A percentile compares a stretch with the other conserved stretches of the same genome.
Evolutionary conservation across 2,329 filamentous ascomycete species (phyloP).

Genomic region (Colletotrichum brevisporum): DNA sequence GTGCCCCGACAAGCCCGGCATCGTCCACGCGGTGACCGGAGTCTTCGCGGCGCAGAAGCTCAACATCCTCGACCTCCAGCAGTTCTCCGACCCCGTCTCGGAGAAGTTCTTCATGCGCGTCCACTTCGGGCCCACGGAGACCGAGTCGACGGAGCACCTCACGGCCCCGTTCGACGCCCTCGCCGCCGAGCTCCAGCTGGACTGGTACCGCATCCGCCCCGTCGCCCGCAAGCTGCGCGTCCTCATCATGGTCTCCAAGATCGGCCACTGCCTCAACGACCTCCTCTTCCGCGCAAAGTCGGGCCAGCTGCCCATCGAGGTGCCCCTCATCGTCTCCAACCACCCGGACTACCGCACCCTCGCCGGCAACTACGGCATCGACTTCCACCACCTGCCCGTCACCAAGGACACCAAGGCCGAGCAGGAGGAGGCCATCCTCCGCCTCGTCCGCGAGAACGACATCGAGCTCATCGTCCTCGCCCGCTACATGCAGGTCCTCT

Average conservation of each 20-base stretch:
- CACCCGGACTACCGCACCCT: slow-evolving; percentile 80
- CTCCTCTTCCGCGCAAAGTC: slow-evolving; percentile 84
- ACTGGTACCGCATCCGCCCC: slow-evolving; percentile 76
- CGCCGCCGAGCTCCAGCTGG: slow-evolving; percentile 75
- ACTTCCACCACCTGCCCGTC: slow-evolving; percentile 86
- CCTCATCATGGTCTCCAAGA: slow-evolving; percentile 92
- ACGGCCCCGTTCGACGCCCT: slow-evolving; percentile 70
- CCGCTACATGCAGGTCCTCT: slow-evolving; percentile 90
- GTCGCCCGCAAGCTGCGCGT: slow-evolving; percentile 79
- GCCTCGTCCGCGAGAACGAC: slow-evolving; percentile 76
- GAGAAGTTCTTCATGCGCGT: slow-evolving; percentile 91
- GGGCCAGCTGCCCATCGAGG: slow-evolving; percentile 80
- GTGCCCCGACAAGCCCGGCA: slow-evolving; percentile 87
- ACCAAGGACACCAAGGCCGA: slow-evolving; percentile 81
- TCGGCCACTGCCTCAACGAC: slow-evolving; percentile 88
- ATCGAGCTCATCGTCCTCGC: slow-evolving; percentile 87
- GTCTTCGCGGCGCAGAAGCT: slow-evolving; percentile 80
- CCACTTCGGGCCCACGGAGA: slow-evolving; percentile 77
- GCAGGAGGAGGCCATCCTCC: slow-evolving; percentile 80
- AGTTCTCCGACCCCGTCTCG: slow-evolving; percentile 83
- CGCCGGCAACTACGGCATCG: slow-evolving; percentile 80
- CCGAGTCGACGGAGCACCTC: slow-evolving; percentile 66
- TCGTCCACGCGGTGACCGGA: slow-evolving; percentile 87
- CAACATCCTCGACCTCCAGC: slow-evolving; percentile 88
- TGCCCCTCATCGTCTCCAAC: slow-evolving; percentile 86